A percentile compares a stretch with the other conserved stretches of the same genome.
Conservation (phyloP, 2,329 filamentous ascomycete species). For the Ophiostoma angusticollis region DNA sequence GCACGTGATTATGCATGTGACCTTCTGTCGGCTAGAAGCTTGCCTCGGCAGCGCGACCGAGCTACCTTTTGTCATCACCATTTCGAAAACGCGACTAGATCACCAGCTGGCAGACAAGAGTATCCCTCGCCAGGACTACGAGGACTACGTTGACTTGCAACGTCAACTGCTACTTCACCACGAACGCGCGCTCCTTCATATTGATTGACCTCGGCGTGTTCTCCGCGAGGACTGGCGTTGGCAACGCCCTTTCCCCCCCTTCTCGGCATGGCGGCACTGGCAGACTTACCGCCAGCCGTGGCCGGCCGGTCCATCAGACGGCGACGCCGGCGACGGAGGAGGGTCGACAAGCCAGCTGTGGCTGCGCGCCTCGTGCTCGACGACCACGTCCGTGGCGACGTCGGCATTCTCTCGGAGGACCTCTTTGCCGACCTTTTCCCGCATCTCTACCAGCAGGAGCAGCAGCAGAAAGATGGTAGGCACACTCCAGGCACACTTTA, state of each 20-base stretch:
- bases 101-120: too few species aligned
- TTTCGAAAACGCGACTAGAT: too few species aligned
- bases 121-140: too few species aligned
- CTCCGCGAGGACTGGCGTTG: too few species aligned
- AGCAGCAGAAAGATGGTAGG: conserved; percentile 28
- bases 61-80: too few species aligned
- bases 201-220: too few species aligned
- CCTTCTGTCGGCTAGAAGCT: too few species aligned
- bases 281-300: conserved; percentile 1
- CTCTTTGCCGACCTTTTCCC: conserved; percentile 74
- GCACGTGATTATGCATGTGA: too few species aligned
- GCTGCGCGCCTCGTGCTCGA: conserved; percentile 73
- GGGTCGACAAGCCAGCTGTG: conserved; percentile 60
- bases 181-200: too few species aligned
- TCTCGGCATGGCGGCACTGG: conserved; percentile 5
- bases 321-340: conserved; percentile 35
- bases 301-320: not conserved
- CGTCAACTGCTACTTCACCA: too few species aligned
- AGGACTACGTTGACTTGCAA: too few species aligned
- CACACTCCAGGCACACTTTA: not conserved
- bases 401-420: conserved; percentile 77
- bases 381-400: conserved; percentile 70
- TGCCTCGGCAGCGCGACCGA: too few species aligned
- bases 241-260: not conserved
- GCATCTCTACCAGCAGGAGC: conserved; percentile 24